Evolutionary conservation across 305 asterid genomes (phyloP).

Genomic region (Coffea humblotiana): DNA sequence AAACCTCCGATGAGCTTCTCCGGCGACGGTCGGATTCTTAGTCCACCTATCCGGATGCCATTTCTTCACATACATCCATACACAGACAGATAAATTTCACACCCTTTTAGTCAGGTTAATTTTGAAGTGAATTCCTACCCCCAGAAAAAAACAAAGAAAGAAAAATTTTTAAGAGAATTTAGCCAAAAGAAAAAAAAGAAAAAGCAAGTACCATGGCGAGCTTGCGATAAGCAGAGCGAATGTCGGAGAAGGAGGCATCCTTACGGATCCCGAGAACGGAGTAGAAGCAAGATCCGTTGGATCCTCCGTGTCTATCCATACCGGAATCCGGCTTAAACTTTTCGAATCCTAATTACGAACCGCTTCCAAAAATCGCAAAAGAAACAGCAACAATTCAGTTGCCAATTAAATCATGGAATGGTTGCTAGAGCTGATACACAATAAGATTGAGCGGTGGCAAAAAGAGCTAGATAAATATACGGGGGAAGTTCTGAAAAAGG

Average conservation of each 20-base stretch:
- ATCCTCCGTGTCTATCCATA: slow-evolving; percentile 68
- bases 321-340: neutral
- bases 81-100: neutral
- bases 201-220: slow-evolving; percentile 58
- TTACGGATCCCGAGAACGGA: slow-evolving; percentile 71
- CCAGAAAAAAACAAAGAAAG: neutral
- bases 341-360: slow-evolving; percentile 7
- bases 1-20: slow-evolving; percentile 75
- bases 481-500: neutral
- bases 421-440: neutral
- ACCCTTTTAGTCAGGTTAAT: neutral
- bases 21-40: slow-evolving; percentile 66
- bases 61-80: slow-evolving; percentile 34
- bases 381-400: neutral
- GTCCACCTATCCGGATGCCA: slow-evolving; percentile 95
- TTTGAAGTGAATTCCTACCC: too few relatives aligned
- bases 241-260: slow-evolving; percentile 76
- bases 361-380: too few relatives aligned
- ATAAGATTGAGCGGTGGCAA: neutral
- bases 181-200: too few relatives aligned
- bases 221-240: slow-evolving; percentile 86
- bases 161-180: neutral
- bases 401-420: neutral
- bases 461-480: neutral
- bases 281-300: slow-evolving; percentile 64